These are phyloP conservation scores for Chlamydomonas asymmetrica DNA, from an alignment of 139 green algal species.

Conservation along the genomic window DNA sequence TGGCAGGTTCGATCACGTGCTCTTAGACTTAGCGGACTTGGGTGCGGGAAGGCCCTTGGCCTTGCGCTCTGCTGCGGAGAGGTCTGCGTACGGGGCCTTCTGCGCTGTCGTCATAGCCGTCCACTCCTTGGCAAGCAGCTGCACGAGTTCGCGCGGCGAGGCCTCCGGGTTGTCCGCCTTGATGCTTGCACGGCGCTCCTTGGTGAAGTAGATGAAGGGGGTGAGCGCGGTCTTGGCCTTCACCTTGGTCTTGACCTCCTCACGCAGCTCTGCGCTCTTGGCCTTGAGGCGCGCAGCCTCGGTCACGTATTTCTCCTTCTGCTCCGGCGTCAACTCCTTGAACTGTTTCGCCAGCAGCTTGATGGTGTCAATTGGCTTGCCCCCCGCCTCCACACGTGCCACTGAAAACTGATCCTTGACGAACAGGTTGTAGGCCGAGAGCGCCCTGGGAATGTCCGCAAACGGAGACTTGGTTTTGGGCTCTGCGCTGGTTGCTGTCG, in stretches of 20 bases:
- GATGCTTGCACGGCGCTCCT: not conserved
- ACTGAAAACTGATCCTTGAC: not conserved
- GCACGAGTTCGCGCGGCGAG: not conserved
- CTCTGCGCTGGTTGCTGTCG: too few relatives aligned
- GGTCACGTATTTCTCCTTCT: conserved; percentile 5
- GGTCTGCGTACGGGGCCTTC: not conserved
- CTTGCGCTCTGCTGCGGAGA: not conserved
- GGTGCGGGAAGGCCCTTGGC: conserved; percentile 4
- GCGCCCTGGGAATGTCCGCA: conserved; percentile 1
- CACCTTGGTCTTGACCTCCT: not conserved
- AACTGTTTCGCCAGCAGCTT: not conserved
- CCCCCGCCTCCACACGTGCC: not conserved
- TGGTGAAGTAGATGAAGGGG: conserved; percentile 3
- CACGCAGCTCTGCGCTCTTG: not conserved
- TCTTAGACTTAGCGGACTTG: too few relatives aligned
- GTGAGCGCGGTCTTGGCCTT: not conserved
- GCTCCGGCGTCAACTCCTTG: not conserved
- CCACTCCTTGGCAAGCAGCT: not conserved
- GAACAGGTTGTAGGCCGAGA: not conserved
- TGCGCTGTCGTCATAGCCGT: not conserved
- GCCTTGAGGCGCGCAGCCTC: not conserved
- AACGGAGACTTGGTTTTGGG: too few relatives aligned
- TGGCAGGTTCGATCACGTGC: too few relatives aligned
- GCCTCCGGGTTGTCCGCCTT: not conserved
- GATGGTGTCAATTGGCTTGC: not conserved